Evolutionary conservation across 768 basidiomycete species (phyloP).

Genomic region (Suillus decipiens): DNA sequence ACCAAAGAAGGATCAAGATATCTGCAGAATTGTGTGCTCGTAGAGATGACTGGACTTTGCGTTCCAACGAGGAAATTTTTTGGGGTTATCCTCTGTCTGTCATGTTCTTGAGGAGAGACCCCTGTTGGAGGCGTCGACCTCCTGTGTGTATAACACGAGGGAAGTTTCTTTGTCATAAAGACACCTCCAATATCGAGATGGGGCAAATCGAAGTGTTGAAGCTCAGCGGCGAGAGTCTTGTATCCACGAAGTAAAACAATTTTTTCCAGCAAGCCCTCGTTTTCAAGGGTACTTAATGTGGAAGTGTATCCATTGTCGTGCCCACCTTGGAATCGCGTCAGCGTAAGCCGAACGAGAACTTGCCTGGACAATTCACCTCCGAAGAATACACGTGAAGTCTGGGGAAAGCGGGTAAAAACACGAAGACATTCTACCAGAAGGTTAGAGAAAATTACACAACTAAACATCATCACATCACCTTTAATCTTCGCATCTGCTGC

Average conservation of each 20-base stretch:
- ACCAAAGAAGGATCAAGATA: constrained; percentile 14
- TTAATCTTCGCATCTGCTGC: constrained; percentile 45
- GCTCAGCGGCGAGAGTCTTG: constrained; percentile 36
- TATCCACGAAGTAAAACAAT: constrained; percentile 42
- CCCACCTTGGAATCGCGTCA: constrained; percentile 20
- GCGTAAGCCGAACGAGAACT: background rate
- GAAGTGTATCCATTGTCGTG: constrained; percentile 47
- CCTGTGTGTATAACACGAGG: constrained; percentile 7
- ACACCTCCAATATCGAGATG: constrained; percentile 36
- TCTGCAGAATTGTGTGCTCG: constrained; percentile 4
- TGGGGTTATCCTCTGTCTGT: constrained; percentile 19
- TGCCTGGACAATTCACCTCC: constrained; percentile 27
- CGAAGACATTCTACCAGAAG: constrained; percentile 45
- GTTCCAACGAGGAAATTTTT: background rate
- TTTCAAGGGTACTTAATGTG: constrained; percentile 38
- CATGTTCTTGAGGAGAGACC: constrained; percentile 25
- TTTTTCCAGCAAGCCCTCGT: constrained; percentile 40
- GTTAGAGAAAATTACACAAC: constrained; percentile 3
- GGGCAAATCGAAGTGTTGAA: constrained; percentile 33
- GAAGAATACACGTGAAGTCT: constrained; percentile 41
- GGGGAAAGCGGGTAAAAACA: constrained; percentile 54
- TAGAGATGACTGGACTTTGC: constrained; percentile 5
- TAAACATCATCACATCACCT: constrained; percentile 23
- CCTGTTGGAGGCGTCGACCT: constrained; percentile 1
- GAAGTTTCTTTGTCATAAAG: constrained; percentile 37